Conservation (phyloP, 208 protist species). For the Leishmania tarentolae region DNA sequence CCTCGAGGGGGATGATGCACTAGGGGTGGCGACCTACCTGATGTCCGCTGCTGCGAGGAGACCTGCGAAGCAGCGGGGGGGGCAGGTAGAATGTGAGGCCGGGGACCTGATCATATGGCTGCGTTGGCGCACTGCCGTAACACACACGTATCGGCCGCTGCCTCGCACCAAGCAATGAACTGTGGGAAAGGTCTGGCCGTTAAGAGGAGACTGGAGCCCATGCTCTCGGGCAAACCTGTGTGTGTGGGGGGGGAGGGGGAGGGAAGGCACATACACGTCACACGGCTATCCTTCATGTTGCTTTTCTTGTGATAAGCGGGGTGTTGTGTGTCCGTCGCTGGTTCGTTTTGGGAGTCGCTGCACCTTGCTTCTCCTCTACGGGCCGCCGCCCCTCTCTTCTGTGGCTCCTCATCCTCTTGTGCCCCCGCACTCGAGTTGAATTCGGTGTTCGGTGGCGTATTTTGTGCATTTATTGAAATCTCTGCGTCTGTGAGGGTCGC, state of each 20-base stretch:
- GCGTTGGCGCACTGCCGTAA: neutral
- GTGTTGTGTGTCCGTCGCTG: neutral
- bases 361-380: neutral
- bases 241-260: too few species aligned
- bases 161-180: neutral
- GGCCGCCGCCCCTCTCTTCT: neutral
- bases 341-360: neutral
- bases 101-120: neutral
- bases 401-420: neutral
- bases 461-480: neutral
- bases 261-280: neutral
- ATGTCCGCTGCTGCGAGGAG: neutral
- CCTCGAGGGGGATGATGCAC: neutral
- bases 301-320: neutral
- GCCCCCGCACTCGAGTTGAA: neutral
- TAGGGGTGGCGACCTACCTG: neutral
- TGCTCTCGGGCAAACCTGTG: neutral
- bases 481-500: neutral
- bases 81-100: neutral
- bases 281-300: neutral
- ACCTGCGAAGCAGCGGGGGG: neutral
- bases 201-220: neutral
- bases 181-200: too few species aligned
- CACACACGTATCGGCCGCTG: neutral
- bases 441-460: neutral